A percentile compares a stretch with the other conserved stretches of the same genome.
phyloP scores from a whole-genome alignment of 2,329 filamentous ascomycete species.

The Sphaerulina vaccinii region DNA sequence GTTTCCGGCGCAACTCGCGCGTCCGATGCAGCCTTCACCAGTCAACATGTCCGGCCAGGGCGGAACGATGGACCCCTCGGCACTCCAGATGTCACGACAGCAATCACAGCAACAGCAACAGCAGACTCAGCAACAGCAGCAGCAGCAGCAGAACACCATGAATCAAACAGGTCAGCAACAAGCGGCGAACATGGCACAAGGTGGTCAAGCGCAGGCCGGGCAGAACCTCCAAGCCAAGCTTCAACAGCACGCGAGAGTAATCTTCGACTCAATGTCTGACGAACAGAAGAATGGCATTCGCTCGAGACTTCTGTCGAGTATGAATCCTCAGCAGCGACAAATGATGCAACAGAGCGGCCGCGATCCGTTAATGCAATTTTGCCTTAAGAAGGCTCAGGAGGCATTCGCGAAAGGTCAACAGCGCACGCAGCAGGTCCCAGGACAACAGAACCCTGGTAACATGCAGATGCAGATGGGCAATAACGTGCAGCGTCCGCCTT shows the following conservation, averaged over 20 bases:
- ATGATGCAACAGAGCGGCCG: conserved; percentile 13
- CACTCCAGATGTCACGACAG: conserved; percentile 27
- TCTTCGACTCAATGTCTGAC: conserved; percentile 29
- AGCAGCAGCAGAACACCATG: conserved; percentile 28
- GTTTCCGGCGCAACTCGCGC: conserved; percentile 30
- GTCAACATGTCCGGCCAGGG: conserved; percentile 26
- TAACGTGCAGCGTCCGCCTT: conserved; percentile 40
- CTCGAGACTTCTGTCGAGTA: conserved; percentile 21
- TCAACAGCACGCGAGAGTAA: conserved; percentile 20
- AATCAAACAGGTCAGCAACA: conserved; percentile 19
- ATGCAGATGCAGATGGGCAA: conserved; percentile 32
- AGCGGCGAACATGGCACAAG: conserved; percentile 19
- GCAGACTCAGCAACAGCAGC: conserved; percentile 36
- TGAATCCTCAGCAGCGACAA: conserved; percentile 26
- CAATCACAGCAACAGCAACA: conserved; percentile 27
- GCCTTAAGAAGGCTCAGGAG: conserved; percentile 23
- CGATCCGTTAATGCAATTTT: conserved; percentile 29
- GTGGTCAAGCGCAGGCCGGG: conserved; percentile 12
- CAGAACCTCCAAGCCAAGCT: conserved; percentile 19
- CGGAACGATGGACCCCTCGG: conserved; percentile 28
- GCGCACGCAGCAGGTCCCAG: conserved; percentile 16
- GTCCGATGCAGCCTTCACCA: conserved; percentile 33
- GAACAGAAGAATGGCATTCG: conserved; percentile 27
- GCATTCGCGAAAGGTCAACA: conserved; percentile 9
- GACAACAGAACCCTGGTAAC: conserved; percentile 19